phyloP scores from a whole-genome alignment of 371 early-diverging fungal species.

The Mortierella sp. region DNA sequence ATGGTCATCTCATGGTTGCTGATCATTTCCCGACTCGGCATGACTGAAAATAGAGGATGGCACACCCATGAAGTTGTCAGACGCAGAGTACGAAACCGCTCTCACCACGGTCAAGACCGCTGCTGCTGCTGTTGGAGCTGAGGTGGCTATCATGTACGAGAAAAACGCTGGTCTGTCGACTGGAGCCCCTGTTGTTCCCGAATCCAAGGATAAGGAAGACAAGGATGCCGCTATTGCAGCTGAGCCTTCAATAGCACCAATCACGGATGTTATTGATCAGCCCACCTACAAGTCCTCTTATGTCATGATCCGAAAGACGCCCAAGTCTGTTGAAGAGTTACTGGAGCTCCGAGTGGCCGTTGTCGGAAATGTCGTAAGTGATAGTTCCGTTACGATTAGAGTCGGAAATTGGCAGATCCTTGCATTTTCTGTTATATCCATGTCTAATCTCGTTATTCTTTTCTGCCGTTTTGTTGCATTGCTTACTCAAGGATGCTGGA shows the following conservation, averaged over 20 bases:
- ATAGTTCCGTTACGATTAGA: not conserved
- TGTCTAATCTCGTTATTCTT: not conserved
- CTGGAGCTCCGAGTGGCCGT: constrained; percentile 92
- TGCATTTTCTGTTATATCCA: not conserved
- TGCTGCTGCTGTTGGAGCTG: constrained; percentile 69
- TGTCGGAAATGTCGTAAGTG: constrained; percentile 88
- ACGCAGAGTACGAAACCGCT: constrained; percentile 69
- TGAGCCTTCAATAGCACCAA: constrained; percentile 15
- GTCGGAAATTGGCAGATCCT: not conserved
- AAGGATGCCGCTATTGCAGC: not conserved
- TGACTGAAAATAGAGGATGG: constrained; percentile 72
- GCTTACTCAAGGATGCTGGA: constrained; percentile 67
- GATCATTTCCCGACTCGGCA: not conserved
- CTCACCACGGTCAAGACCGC: constrained; percentile 62
- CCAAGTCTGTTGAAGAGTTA: constrained; percentile 80
- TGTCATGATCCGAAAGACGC: constrained; percentile 79
- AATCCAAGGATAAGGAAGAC: constrained; percentile 22
- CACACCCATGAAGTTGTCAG: constrained; percentile 73
- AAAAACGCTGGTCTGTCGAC: constrained; percentile 28
- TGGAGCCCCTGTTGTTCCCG: constrained; percentile 12
- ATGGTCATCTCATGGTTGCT: not conserved
- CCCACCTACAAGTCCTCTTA: constrained; percentile 57
- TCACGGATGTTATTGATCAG: constrained; percentile 19
- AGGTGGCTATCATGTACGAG: constrained; percentile 75
- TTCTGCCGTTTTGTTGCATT: not conserved